These are phyloP conservation scores for Phytophthora pseudosyringae DNA, from an alignment of 352 stramenopile species.

Conservation along the genomic window DNA sequence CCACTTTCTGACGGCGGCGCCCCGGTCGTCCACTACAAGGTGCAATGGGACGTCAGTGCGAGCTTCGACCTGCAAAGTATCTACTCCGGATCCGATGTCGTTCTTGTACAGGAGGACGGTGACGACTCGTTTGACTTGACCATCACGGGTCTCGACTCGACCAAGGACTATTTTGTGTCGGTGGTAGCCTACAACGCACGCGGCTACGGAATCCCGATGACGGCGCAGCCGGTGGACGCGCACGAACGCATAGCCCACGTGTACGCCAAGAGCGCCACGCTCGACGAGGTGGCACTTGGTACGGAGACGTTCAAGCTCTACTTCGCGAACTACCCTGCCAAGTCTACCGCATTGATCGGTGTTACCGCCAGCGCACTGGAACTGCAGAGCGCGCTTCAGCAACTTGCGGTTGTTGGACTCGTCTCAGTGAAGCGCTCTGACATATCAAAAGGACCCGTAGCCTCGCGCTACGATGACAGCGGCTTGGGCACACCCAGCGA, in stretches of 20 bases:
- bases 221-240: conserved; percentile 49
- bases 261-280: conserved; percentile 34
- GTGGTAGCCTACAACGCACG: conserved; percentile 85
- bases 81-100: conserved; percentile 53
- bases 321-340: conserved; percentile 58
- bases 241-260: conserved; percentile 65
- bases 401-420: conserved; percentile 53
- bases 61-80: conserved; percentile 84
- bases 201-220: conserved; percentile 65
- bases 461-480: conserved; percentile 55
- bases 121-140: conserved; percentile 29
- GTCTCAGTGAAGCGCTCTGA: conserved; percentile 68
- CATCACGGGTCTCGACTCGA: conserved; percentile 53
- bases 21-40: conserved; percentile 88
- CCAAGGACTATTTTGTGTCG: conserved; percentile 76
- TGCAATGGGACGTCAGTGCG: conserved; percentile 93
- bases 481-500: conserved; percentile 42
- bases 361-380: conserved; percentile 58
- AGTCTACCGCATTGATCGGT: conserved; percentile 45
- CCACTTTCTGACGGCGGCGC: conserved; percentile 76
- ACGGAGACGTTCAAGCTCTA: conserved; percentile 61
- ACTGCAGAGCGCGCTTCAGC: conserved; percentile 62
- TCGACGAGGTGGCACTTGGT: conserved; percentile 40
- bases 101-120: conserved; percentile 23
- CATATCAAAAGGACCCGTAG: conserved; percentile 53